A percentile compares a stretch with the other conserved stretches of the same genome.
These are phyloP conservation scores for Tylopilus subfusipes DNA, from an alignment of 768 basidiomycete genomes.

Conservation along the genomic window DNA sequence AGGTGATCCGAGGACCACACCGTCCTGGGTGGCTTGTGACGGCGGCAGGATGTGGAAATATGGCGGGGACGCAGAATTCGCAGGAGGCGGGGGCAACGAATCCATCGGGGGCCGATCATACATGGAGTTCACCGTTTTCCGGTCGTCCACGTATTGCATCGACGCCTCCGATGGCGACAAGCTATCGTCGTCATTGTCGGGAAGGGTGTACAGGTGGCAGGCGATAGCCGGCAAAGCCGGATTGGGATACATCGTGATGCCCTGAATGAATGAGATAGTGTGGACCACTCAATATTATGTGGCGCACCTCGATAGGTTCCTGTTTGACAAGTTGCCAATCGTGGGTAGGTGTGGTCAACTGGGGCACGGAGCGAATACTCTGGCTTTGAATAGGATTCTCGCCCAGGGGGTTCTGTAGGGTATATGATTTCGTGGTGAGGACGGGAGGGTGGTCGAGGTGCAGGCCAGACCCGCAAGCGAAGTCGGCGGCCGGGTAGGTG, in stretches of 20 bases:
- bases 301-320: slow-evolving; percentile 25
- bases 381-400: slow-evolving; percentile 1
- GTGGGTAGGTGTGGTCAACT: not conserved
- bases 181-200: slow-evolving; percentile 13
- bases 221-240: slow-evolving; percentile 13
- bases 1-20: slow-evolving; percentile 9
- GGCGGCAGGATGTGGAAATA: slow-evolving; percentile 16
- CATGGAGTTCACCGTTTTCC: slow-evolving; percentile 2
- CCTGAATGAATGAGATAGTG: slow-evolving; percentile 16
- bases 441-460: slow-evolving; percentile 5
- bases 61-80: slow-evolving; percentile 15
- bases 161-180: slow-evolving; percentile 3
- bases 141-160: slow-evolving; percentile 12
- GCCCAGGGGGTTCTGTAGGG: slow-evolving; percentile 28
- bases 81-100: slow-evolving; percentile 31
- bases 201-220: slow-evolving; percentile 14
- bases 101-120: slow-evolving; percentile 31
- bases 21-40: slow-evolving; percentile 15
- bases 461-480: slow-evolving; percentile 1
- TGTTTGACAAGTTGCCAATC: slow-evolving; percentile 26
- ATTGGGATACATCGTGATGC: slow-evolving; percentile 1
- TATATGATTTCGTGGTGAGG: slow-evolving; percentile 27
- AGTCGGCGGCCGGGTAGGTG: slow-evolving; percentile 1
- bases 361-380: not conserved
- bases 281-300: not conserved